A percentile compares a stretch with the other conserved stretches of the same genome.
These are phyloP conservation scores for Euphorbia tirucalli DNA, from an alignment of 345 rosid genomes.

Conservation along the genomic window DNA sequence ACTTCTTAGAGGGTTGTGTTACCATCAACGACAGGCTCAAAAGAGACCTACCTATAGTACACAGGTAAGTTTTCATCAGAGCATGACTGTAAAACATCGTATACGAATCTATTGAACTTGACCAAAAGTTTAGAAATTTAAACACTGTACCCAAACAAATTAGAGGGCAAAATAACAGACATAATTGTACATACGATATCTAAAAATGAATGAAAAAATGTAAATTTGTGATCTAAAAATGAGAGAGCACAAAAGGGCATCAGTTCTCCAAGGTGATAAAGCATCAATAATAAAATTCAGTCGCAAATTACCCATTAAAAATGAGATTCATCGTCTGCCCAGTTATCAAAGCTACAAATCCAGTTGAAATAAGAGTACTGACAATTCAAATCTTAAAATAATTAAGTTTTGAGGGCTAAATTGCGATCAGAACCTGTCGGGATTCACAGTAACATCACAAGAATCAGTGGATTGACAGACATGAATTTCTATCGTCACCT, in stretches of 20 bases:
- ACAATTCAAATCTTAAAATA: too few species aligned
- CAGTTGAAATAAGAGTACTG: not conserved
- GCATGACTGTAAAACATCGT: slow-evolving; percentile 3
- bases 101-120: too few species aligned
- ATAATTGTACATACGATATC: too few species aligned
- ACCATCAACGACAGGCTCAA: slow-evolving; percentile 29
- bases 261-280: slow-evolving; percentile 55
- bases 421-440: slow-evolving; percentile 62
- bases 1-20: slow-evolving; percentile 66
- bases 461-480: slow-evolving; percentile 58
- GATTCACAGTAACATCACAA: slow-evolving; percentile 49
- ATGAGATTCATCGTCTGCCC: slow-evolving; percentile 37
- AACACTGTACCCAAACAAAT: too few species aligned
- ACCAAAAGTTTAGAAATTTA: too few species aligned
- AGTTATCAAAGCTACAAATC: too few species aligned
- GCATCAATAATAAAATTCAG: slow-evolving; percentile 48
- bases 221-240: too few species aligned
- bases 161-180: too few species aligned
- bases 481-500: slow-evolving; percentile 47
- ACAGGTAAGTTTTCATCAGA: slow-evolving; percentile 33
- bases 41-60: slow-evolving; percentile 33
- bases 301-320: slow-evolving; percentile 47
- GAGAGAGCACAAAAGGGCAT: slow-evolving; percentile 23
- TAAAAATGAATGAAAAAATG: too few species aligned
- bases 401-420: not conserved